Percentiles rank a stretch among this genome's conserved stretches.
phyloP scores from a whole-genome alignment of 176 grass and related monocot species.

The Canna indica region DNA sequence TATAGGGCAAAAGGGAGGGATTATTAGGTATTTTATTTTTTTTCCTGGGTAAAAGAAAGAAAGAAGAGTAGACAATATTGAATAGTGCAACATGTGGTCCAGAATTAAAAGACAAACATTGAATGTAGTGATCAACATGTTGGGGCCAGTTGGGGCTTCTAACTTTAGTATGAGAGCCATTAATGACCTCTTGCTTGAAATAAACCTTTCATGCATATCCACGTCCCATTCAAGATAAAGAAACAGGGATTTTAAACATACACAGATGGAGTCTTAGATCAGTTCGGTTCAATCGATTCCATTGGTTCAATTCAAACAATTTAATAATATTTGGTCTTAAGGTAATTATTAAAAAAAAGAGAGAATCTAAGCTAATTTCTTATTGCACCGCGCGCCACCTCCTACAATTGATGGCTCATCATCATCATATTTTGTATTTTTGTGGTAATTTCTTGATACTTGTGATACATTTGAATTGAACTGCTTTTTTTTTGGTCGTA shows the following conservation, averaged over 20 bases:
- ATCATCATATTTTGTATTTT: too few species aligned
- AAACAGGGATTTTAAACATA: not conserved
- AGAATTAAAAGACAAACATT: not conserved
- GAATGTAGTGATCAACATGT: constrained; percentile 1
- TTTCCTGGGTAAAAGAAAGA: not conserved
- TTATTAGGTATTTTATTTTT: not conserved
- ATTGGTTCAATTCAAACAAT: too few species aligned
- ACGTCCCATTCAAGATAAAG: not conserved
- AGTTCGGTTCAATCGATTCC: too few species aligned
- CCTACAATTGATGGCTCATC: too few species aligned
- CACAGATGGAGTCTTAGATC: not conserved
- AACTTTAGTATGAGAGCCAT: not conserved
- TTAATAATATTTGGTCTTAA: too few species aligned
- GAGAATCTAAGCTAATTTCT: too few species aligned
- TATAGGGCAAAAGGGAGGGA: not conserved
- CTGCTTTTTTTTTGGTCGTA: too few species aligned
- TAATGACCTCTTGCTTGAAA: not conserved
- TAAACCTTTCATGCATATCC: not conserved
- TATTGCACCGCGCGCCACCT: too few species aligned
- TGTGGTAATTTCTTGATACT: too few species aligned
- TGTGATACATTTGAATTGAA: too few species aligned
- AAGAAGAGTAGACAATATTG: not conserved
- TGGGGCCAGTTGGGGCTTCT: not conserved
- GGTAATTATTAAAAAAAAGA: too few species aligned
- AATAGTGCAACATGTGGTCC: not conserved